Evolutionary conservation across 345 rosid species (phyloP), one percentile per base, ranked within the genome.

Genomic region (Brassica rapa): DNA sequence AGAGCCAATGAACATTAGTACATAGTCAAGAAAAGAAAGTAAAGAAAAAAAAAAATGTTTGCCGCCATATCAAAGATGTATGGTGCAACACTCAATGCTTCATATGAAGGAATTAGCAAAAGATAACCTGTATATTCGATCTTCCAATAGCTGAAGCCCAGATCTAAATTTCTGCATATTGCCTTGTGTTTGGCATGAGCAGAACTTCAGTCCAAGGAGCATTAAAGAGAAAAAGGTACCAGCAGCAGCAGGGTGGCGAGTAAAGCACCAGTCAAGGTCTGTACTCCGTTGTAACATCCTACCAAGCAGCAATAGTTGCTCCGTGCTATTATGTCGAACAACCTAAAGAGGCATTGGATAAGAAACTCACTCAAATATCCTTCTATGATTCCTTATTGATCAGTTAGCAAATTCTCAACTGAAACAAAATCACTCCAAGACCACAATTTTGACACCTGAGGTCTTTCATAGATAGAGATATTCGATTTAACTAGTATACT

Each of bases 181-280:
- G 39, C 91, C 88, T 79, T 88, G 90, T 67, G 83, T 83, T 78
- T 90, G 88, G 84, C 94, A 89, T 6, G 93, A 82, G 81, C 94
- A 91, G 80, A 88, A 91, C 88, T 89, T 93, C 68, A 93, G 89
- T 70, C 98, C 98, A 72, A 93, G 90, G 83, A 89, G 94, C 98
- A 93, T 90, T 76, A 89, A 62, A 46, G 97, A 89, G 80, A 91
- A 93, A 79, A 93, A 93, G 65, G 94, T 90, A 70, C 98, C 98
- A 71, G 94, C 78, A 23, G 96, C 97, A 60, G 93, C 96, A 35
- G 98, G 98, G 84, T 91, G 97, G 64, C 62, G 89, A 59, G 96
- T 89, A 86, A 93, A 93, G 74, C 83, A 89, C 98, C 94, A 91
- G 30, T 92, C 89, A 21, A 83, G 81, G 77, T 76, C 84, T 65